Conservation (phyloP, 371 early-diverging fungal genomes). For the Actinomortierella ambigua region DNA sequence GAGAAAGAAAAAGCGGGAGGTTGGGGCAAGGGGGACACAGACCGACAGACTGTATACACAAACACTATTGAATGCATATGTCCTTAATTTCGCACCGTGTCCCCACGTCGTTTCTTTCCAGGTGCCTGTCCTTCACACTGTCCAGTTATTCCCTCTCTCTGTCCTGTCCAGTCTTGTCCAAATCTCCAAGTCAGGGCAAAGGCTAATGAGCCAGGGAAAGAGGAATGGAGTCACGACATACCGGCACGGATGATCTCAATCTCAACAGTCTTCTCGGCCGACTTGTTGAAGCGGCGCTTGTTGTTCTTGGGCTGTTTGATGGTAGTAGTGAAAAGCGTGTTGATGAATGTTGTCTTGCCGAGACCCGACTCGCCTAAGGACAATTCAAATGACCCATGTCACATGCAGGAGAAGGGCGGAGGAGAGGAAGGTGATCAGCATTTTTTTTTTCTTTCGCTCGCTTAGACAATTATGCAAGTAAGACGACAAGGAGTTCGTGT, state of each 20-base stretch:
- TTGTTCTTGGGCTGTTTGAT: constrained; percentile 89
- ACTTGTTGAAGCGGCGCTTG: constrained; percentile 78
- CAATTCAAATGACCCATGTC: not conserved
- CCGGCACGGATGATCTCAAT: constrained; percentile 94
- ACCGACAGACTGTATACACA: too few species aligned
- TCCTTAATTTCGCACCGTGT: constrained; percentile 18
- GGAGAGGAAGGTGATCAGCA: too few species aligned
- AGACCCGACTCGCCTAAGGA: constrained; percentile 70
- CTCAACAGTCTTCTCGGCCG: constrained; percentile 89
- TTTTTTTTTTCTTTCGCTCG: too few species aligned
- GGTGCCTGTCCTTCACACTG: not conserved
- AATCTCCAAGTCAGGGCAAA: not conserved
- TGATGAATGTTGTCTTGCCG: constrained; percentile 92
- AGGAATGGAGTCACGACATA: constrained; percentile 36
- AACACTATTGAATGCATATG: too few species aligned
- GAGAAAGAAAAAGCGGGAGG: too few species aligned
- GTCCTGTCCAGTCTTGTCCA: constrained; percentile 39
- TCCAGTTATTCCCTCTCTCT: constrained; percentile 34
- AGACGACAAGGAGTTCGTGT: too few species aligned
- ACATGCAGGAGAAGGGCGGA: too few species aligned
- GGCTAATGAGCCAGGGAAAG: not conserved
- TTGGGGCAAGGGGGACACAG: too few species aligned
- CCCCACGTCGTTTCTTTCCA: constrained; percentile 1
- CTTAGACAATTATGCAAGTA: too few species aligned
- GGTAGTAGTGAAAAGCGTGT: constrained; percentile 85